These are phyloP conservation scores for Mortierella sp. DNA, from an alignment of 371 early-diverging fungal species.

Conservation along the genomic window DNA sequence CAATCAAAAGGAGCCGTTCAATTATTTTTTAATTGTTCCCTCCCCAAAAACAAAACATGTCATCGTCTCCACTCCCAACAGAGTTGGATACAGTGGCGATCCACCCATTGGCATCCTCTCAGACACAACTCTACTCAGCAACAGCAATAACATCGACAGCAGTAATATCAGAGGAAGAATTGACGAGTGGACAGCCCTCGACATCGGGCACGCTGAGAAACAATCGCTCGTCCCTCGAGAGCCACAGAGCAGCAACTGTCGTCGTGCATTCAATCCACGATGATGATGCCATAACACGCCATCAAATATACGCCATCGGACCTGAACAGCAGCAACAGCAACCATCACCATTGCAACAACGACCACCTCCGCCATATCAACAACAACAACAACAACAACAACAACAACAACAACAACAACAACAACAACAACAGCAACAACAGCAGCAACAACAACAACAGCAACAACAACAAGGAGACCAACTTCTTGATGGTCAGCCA, in stretches of 20 bases:
- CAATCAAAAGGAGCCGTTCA: neutral
- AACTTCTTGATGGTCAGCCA: neutral
- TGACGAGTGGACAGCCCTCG: neutral
- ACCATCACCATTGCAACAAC: neutral
- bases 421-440: neutral
- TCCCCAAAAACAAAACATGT: neutral
- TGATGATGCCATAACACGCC: conserved; percentile 55
- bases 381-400: neutral
- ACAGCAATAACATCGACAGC: neutral
- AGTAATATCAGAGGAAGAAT: neutral
- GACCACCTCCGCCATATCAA: neutral
- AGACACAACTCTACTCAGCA: neutral
- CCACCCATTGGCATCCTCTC: neutral
- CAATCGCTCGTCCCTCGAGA: neutral
- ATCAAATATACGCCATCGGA: conserved; percentile 9
- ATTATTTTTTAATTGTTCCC: neutral
- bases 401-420: neutral
- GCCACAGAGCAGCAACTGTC: neutral
- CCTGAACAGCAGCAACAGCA: neutral
- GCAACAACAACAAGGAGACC: neutral
- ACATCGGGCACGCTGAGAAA: neutral
- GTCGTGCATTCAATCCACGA: neutral
- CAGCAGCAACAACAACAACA: neutral
- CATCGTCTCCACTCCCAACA: neutral
- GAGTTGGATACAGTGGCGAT: neutral